These are phyloP conservation scores for Hansfordia pulvinata DNA, from an alignment of 2,329 filamentous ascomycete genomes.

Conservation along the genomic window DNA sequence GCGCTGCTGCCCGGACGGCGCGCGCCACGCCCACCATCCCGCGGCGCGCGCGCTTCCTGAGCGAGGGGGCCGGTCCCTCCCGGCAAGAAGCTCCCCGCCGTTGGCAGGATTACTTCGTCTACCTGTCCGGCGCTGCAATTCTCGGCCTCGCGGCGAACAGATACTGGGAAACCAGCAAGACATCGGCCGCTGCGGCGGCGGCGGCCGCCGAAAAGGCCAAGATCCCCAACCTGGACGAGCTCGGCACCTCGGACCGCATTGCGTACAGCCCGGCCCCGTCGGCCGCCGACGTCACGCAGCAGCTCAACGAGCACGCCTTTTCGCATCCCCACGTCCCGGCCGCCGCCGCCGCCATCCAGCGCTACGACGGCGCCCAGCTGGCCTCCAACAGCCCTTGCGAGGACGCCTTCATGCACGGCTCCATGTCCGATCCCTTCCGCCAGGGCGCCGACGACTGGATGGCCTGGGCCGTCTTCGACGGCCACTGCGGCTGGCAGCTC, in stretches of 20 bases:
- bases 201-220: slow-evolving; percentile 1
- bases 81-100: no score
- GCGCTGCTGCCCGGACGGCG: no score
- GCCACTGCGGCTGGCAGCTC: slow-evolving; percentile 20
- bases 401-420: slow-evolving; percentile 18
- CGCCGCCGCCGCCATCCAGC: slow-evolving; percentile 7
- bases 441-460: slow-evolving; percentile 12
- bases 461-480: slow-evolving; percentile 20
- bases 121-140: no score
- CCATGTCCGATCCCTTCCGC: slow-evolving; percentile 12
- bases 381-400: slow-evolving; percentile 19
- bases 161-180: background rate
- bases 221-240: slow-evolving; percentile 12
- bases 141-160: background rate
- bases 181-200: background rate
- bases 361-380: slow-evolving; percentile 18
- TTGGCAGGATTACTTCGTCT: no score
- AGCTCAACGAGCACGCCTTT: slow-evolving; percentile 14
- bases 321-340: slow-evolving; percentile 7
- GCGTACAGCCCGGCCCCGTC: slow-evolving; percentile 10
- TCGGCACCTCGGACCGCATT: slow-evolving; percentile 11
- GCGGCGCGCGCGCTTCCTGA: no score
- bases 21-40: no score
- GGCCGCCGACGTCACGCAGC: slow-evolving; percentile 12
- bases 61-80: no score